Evolutionary conservation across 208 protist species (phyloP).

Genomic region (Acanthamoeba triangularis): DNA sequence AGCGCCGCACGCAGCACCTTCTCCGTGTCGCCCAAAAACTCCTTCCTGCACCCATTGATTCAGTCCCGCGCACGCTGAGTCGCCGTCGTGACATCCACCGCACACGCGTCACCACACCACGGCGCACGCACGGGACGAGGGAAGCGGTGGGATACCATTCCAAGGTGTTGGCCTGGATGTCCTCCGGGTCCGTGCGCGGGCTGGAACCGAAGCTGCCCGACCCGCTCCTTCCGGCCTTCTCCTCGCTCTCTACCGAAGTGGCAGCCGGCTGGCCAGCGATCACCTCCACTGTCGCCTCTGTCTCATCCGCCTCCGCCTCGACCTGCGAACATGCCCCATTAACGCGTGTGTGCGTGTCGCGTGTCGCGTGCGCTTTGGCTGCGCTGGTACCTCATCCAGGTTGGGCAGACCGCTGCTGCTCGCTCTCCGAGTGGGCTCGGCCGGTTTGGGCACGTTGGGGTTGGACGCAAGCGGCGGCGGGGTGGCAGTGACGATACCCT

Average conservation of each 20-base stretch:
- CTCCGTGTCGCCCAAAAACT: slow-evolving; percentile 57
- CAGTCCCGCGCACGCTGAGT: not conserved
- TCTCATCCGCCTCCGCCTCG: not conserved
- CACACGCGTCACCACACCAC: too few relatives aligned
- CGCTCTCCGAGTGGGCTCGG: not conserved
- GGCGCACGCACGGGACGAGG: too few relatives aligned
- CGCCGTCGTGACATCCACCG: too few relatives aligned
- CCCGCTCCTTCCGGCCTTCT: not conserved
- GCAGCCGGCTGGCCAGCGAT: not conserved
- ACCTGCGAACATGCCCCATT: not conserved
- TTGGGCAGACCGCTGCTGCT: not conserved
- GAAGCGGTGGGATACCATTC: not conserved
- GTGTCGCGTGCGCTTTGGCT: too few relatives aligned
- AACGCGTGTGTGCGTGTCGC: not conserved
- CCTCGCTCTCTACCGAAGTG: not conserved
- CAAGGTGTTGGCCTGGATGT: not conserved
- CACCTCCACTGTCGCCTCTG: not conserved
- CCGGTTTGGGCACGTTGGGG: slow-evolving; percentile 36
- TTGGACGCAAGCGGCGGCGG: slow-evolving; percentile 80
- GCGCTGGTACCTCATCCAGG: not conserved
- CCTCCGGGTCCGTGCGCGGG: not conserved
- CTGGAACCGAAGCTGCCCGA: not conserved
- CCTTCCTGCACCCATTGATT: not conserved
- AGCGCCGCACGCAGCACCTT: slow-evolving; percentile 74
- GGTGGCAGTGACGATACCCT: slow-evolving; percentile 50